Evolutionary conservation across 345 rosid genomes (phyloP).

Genomic region (Eucalyptus tenuipes): DNA sequence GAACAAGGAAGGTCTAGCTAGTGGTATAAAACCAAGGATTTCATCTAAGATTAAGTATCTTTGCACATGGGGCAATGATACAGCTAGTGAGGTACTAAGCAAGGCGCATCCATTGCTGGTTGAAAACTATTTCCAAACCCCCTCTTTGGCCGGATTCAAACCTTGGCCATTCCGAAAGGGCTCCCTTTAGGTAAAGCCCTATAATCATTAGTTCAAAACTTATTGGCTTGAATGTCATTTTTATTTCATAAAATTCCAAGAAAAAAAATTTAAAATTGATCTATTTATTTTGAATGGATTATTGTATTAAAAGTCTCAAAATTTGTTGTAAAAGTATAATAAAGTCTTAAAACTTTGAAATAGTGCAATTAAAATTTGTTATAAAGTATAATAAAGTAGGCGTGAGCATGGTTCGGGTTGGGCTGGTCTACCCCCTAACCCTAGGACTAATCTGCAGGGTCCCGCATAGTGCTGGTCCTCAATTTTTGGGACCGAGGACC

Average conservation of each 20-base stretch:
- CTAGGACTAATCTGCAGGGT: too few species aligned
- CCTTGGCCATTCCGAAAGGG: background rate
- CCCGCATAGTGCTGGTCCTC: too few species aligned
- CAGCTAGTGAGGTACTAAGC: slow-evolving; percentile 15
- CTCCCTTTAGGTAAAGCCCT: background rate
- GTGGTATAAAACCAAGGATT: background rate
- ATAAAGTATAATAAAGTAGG: too few species aligned
- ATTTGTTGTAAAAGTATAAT: too few species aligned
- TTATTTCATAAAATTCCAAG: background rate
- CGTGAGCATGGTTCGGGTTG: too few species aligned
- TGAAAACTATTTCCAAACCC: slow-evolving; percentile 24
- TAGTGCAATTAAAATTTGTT: too few species aligned
- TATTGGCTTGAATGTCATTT: background rate
- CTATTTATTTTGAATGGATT: background rate
- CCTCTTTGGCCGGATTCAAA: slow-evolving; percentile 14
- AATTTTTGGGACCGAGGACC: too few species aligned
- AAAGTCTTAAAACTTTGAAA: too few species aligned
- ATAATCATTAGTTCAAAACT: background rate
- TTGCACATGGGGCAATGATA: slow-evolving; percentile 17
- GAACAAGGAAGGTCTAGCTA: background rate
- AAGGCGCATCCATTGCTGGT: slow-evolving; percentile 7
- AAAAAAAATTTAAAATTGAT: background rate
- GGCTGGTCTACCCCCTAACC: too few species aligned
- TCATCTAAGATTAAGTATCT: background rate
- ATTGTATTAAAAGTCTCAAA: too few species aligned